These are phyloP conservation scores for Prunus salicina DNA, from an alignment of 306 rosid genomes.

Conservation along the genomic window DNA sequence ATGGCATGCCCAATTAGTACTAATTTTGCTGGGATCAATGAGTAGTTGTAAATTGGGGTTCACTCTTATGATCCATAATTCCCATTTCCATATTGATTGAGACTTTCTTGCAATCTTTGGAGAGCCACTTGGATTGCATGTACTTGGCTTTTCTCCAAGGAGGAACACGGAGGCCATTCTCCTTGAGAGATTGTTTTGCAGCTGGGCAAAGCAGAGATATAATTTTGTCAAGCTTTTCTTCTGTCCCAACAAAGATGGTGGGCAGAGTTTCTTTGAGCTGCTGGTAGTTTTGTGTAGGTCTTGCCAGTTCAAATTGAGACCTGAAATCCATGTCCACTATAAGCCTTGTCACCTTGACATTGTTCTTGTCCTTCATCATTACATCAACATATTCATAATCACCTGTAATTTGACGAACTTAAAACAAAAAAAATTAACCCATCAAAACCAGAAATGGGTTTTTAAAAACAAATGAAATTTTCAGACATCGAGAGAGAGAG, in stretches of 20 bases:
- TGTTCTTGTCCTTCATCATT: conserved; percentile 22
- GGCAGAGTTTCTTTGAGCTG: conserved; percentile 56
- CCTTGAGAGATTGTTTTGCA: conserved; percentile 65
- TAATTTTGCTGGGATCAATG: not conserved
- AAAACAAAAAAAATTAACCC: not conserved
- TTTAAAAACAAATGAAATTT: not conserved
- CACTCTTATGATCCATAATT: not conserved
- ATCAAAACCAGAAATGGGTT: not conserved
- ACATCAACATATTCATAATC: conserved; percentile 66
- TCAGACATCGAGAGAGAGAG: not conserved
- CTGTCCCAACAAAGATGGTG: conserved; percentile 54
- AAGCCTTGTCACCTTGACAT: conserved; percentile 29
- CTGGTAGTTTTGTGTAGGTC: conserved; percentile 53
- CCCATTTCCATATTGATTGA: conserved; percentile 18
- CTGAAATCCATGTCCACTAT: conserved; percentile 74
- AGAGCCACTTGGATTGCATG: conserved; percentile 57
- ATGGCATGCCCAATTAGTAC: not conserved
- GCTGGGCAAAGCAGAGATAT: conserved; percentile 62
- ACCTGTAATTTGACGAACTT: conserved; percentile 39
- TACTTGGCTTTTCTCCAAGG: conserved; percentile 77
- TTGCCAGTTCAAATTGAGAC: conserved; percentile 80
- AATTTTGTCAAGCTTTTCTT: conserved; percentile 45
- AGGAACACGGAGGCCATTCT: conserved; percentile 71
- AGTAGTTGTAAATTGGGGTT: not conserved
- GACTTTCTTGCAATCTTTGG: conserved; percentile 34